Base-by-base conservation (phyloP, 768 basidiomycete species). In the Naganishia antarctica region DNA sequence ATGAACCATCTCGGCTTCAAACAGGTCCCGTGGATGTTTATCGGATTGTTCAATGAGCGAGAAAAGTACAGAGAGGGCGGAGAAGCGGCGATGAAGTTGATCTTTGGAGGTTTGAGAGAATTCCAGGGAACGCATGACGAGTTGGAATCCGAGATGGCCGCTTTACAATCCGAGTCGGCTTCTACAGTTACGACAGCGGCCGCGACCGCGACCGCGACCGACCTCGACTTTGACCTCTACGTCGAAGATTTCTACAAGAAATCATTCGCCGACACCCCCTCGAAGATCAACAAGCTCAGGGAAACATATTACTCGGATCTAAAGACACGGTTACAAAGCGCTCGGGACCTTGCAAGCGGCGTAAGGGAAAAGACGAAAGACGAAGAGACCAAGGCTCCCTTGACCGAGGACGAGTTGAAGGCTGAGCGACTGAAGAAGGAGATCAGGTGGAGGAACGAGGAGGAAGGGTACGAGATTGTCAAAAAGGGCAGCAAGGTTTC, bases 401-500 rank as follows among this genome's bases (percentile, higher is more conserved):
- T 85, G 29, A 91, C 88, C 1, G 91, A 97, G 78, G 87, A 89
- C 23, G 90, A 96, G 73, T 80, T 98, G 63, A 84, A 88, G 47
- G 87, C 87, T 41, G 91, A 97, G 78, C 81, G 94, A 69, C 76
- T 91, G 76, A 87, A 87, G 78, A 94, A 92, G 79, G 94, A 98
- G 79, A 76, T 85, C 69, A 81, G 85, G 70, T 98, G 94, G 94
- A 83, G 84, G 47, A 81, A 83, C 23, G 88, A 93, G 70, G 79
- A 87, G 61, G 81, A 81, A 57, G 92, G 89, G 2, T 97, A 88
- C 88, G 81, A 83, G 43, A 83, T 91, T 61, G 81, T 93, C 61
- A 81, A 84, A 61, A 85, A 86, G 3, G 83, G 84, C 1, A 78
- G 78, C 59, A 79, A 79, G 16, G 85, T 88, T 13, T 81, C 81